phyloP scores from a whole-genome alignment of 805 yeast genomes.

The Candida dajiaensis region DNA sequence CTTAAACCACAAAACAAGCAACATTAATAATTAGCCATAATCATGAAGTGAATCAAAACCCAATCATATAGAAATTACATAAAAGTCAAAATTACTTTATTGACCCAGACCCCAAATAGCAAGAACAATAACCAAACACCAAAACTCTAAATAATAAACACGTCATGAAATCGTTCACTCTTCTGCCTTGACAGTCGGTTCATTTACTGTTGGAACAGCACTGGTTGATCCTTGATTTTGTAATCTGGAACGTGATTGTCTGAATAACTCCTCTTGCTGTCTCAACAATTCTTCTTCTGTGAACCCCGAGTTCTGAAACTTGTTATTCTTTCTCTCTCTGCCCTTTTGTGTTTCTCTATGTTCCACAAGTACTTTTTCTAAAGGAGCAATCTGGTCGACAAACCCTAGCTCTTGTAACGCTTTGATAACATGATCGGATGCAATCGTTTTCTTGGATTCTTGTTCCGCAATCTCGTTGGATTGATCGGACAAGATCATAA shows the following conservation, averaged over 20 bases:
- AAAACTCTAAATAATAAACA: not conserved
- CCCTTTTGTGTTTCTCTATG: slow-evolving; percentile 86
- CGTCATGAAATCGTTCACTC: not conserved
- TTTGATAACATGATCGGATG: slow-evolving; percentile 90
- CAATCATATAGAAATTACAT: not conserved
- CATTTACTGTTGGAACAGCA: not conserved
- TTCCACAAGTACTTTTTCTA: slow-evolving; percentile 73
- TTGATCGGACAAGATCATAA: slow-evolving; percentile 90
- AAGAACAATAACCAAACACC: not conserved
- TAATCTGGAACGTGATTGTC: slow-evolving; percentile 63
- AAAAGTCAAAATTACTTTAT: not conserved
- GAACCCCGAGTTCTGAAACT: slow-evolving; percentile 87
- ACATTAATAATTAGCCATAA: not conserved
- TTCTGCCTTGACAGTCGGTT: slow-evolving; percentile 5
- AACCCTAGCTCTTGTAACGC: slow-evolving; percentile 88
- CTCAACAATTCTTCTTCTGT: slow-evolving; percentile 86
- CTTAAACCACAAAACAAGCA: not conserved
- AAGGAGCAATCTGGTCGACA: slow-evolving; percentile 73
- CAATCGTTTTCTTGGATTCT: slow-evolving; percentile 93
- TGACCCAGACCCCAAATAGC: not conserved
- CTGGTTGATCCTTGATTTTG: slow-evolving; percentile 28
- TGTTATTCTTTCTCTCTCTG: slow-evolving; percentile 85
- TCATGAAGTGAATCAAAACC: not conserved
- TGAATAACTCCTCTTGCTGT: slow-evolving; percentile 91
- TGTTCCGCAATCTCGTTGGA: slow-evolving; percentile 94